Evolutionary conservation across 768 basidiomycete species (phyloP).

Genomic region (Piloderma croceum): DNA sequence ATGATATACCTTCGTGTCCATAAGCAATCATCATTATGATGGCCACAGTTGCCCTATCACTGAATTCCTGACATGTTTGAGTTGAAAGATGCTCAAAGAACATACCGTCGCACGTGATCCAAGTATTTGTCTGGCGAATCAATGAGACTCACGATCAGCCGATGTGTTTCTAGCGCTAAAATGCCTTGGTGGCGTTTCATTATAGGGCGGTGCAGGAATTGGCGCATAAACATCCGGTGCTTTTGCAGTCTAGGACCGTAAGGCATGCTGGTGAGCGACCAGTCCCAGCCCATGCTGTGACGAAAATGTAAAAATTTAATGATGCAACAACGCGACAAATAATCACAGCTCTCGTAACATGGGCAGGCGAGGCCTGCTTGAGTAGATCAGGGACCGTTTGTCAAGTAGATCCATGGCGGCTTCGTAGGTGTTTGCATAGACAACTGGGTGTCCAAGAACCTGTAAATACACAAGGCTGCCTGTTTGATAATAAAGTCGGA

Average conservation of each 20-base stretch:
- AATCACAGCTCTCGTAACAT: too few relatives aligned
- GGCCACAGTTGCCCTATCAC: not conserved
- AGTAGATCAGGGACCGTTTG: too few relatives aligned
- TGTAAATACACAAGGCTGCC: too few relatives aligned
- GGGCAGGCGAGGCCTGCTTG: too few relatives aligned
- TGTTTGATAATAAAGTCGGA: too few relatives aligned
- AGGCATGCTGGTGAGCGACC: conserved; percentile 34
- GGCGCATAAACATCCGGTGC: conserved; percentile 36
- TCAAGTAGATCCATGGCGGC: too few relatives aligned
- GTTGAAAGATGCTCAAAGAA: not conserved
- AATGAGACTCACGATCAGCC: conserved; percentile 27
- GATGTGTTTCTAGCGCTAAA: conserved; percentile 26
- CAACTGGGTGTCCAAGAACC: too few relatives aligned
- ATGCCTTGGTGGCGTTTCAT: conserved; percentile 23
- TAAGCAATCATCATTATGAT: not conserved
- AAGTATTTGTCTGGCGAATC: conserved; percentile 35
- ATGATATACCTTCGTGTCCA: too few relatives aligned
- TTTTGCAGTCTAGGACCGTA: conserved; percentile 33
- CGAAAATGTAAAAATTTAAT: too few relatives aligned
- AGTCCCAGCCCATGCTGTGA: conserved; percentile 37
- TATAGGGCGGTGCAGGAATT: conserved; percentile 37
- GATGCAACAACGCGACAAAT: too few relatives aligned
- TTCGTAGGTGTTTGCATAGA: too few relatives aligned
- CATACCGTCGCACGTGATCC: conserved; percentile 33
- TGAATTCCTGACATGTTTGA: not conserved